A percentile compares a stretch with the other conserved stretches of the same genome.
phyloP scores from a whole-genome alignment of 2,329 filamentous ascomycete genomes.

The Thyridium curvatum region DNA sequence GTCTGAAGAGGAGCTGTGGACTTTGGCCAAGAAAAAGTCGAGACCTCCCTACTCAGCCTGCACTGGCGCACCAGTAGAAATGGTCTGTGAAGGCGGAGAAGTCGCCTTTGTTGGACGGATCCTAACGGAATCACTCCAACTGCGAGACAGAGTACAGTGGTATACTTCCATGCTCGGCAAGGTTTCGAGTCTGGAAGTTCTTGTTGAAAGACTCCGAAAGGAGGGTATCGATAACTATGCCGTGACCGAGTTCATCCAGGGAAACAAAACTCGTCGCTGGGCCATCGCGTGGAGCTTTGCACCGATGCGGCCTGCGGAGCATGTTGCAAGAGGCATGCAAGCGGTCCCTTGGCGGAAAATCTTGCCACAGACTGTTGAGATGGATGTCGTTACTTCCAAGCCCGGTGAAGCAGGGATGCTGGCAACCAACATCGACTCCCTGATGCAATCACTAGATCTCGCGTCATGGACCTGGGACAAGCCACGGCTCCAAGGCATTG shows the following conservation, averaged over 20 bases:
- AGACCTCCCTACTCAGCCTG: conserved; percentile 64
- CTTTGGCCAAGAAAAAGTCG: conserved; percentile 59
- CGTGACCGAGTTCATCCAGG: conserved; percentile 73
- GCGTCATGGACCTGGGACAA: conserved; percentile 58
- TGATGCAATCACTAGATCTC: conserved; percentile 52
- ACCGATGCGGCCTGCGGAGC: conserved; percentile 52
- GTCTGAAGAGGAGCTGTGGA: conserved; percentile 62
- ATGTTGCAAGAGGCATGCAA: conserved; percentile 36
- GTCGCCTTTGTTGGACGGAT: conserved; percentile 88
- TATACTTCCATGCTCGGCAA: conserved; percentile 91
- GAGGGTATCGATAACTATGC: conserved; percentile 69
- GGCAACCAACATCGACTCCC: conserved; percentile 28
- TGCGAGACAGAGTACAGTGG: conserved; percentile 63
- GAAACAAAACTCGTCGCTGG: conserved; percentile 76
- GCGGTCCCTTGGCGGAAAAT: conserved; percentile 31
- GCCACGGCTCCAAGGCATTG: conserved; percentile 46
- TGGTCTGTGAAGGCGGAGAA: conserved; percentile 72
- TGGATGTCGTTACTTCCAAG: conserved; percentile 38
- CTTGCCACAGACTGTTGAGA: conserved; percentile 35
- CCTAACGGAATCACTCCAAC: conserved; percentile 17
- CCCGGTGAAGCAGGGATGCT: conserved; percentile 31
- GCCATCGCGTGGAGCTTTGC: conserved; percentile 83
- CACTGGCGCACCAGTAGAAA: conserved; percentile 75
- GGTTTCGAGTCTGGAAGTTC: conserved; percentile 56
- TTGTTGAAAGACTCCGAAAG: conserved; percentile 52